These are phyloP conservation scores for Haberlea rhodopensis DNA, from an alignment of 257 asterid genomes.

Conservation along the genomic window DNA sequence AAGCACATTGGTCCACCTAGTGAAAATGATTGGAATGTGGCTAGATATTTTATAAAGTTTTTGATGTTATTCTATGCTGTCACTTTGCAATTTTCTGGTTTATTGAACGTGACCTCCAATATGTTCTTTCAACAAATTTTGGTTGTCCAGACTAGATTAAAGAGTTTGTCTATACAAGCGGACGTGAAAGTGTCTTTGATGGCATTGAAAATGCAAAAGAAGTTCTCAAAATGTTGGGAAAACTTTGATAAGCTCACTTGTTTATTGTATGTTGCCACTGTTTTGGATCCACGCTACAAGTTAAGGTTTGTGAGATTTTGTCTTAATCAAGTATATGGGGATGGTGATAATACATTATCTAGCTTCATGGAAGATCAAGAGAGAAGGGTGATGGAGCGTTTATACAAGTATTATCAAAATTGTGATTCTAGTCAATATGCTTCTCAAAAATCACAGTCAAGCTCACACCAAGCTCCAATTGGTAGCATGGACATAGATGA, in stretches of 20 bases:
- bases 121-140: too few species aligned
- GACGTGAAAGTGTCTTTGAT: too few species aligned
- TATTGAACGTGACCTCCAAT: too few species aligned
- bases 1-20: too few species aligned
- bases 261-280: neutral
- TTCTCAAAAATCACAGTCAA: neutral
- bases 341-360: neutral
- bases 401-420: neutral
- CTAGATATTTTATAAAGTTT: too few species aligned
- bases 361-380: neutral
- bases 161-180: too few species aligned
- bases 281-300: constrained; percentile 1
- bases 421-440: neutral
- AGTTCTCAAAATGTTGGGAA: too few species aligned
- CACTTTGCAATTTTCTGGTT: too few species aligned
- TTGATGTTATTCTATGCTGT: too few species aligned
- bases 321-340: constrained; percentile 2
- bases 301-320: constrained; percentile 2
- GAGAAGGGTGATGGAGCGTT: neutral
- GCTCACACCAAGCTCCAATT: neutral
- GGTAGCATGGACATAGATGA: neutral
- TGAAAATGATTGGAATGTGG: too few species aligned
- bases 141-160: too few species aligned
- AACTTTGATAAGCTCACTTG: neutral
- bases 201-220: too few species aligned